Conservation (phyloP, 208 protist species). For the Trypanosoma scelopori region DNA sequence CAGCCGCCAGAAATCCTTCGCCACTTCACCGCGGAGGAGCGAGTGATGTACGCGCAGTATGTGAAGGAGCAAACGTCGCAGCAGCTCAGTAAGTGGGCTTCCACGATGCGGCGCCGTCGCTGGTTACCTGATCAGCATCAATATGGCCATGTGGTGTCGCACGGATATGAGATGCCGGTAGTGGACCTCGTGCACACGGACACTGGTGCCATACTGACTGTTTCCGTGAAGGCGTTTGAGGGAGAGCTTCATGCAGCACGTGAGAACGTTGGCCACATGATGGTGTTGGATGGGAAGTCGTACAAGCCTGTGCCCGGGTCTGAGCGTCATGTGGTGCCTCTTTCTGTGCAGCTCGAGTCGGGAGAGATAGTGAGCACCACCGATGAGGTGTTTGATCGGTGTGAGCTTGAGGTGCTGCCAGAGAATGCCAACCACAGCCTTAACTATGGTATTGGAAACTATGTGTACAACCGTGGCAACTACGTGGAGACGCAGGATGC, state of each 20-base stretch:
- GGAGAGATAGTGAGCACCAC: conserved; percentile 72
- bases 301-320: conserved; percentile 45
- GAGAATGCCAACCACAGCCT: conserved; percentile 60
- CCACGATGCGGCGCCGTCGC: conserved; percentile 47
- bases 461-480: conserved; percentile 87
- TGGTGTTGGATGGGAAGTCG: conserved; percentile 49
- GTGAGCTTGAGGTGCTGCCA: conserved; percentile 67
- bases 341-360: conserved; percentile 68
- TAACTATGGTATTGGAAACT: conserved; percentile 81
- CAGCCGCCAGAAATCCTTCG: conserved; percentile 67
- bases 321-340: conserved; percentile 48
- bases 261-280: conserved; percentile 5
- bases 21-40: conserved; percentile 76
- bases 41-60: conserved; percentile 81
- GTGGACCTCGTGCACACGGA: conserved; percentile 65
- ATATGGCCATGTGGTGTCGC: conserved; percentile 65
- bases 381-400: conserved; percentile 59
- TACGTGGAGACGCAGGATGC: conserved; percentile 89
- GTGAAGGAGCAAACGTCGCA: conserved; percentile 54
- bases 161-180: conserved; percentile 38
- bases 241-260: conserved; percentile 28
- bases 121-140: conserved; percentile 66
- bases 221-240: conserved; percentile 43
- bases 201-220: conserved; percentile 54
- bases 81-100: conserved; percentile 63